Evolutionary conservation across 2,329 filamentous ascomycete species (phyloP).

Genomic region (Calonectria pauciramosa): DNA sequence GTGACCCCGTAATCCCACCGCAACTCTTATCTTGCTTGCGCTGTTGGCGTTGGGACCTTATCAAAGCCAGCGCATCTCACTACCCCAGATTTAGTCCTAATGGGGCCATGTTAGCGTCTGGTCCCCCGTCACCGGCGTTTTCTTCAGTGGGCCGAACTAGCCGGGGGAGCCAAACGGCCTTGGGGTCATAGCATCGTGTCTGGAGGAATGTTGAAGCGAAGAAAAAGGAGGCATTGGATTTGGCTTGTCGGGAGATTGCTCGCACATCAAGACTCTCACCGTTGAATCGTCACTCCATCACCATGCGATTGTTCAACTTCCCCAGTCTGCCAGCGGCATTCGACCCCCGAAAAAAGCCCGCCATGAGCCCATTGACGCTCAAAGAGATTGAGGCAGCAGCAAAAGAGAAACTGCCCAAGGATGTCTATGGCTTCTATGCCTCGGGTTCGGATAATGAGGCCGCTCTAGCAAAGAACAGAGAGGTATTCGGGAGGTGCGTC

Average conservation of each 20-base stretch:
- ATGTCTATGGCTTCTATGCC: background rate
- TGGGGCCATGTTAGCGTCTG: background rate
- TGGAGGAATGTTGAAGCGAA: background rate
- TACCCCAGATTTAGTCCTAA: constrained; percentile 3
- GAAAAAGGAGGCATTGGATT: background rate
- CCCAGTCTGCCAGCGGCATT: background rate
- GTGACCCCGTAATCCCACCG: background rate
- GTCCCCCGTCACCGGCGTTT: background rate
- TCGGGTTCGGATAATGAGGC: background rate
- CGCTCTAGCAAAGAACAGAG: background rate
- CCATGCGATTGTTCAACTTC: background rate
- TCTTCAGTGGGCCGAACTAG: background rate
- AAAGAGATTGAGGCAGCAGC: background rate
- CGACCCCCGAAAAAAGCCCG: background rate
- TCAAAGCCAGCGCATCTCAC: background rate
- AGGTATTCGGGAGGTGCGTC: background rate
- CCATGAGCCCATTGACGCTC: background rate
- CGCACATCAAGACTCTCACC: background rate
- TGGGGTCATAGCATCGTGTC: background rate
- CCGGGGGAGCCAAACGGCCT: background rate
- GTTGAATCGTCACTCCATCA: background rate
- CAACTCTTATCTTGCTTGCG: background rate
- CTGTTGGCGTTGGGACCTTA: background rate
- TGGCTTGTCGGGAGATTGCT: background rate
- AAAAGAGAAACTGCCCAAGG: background rate